Percentiles rank a stretch among this genome's conserved stretches.
Evolutionary conservation across 768 basidiomycete species (phyloP).

Genomic region (Pholiota microspora): DNA sequence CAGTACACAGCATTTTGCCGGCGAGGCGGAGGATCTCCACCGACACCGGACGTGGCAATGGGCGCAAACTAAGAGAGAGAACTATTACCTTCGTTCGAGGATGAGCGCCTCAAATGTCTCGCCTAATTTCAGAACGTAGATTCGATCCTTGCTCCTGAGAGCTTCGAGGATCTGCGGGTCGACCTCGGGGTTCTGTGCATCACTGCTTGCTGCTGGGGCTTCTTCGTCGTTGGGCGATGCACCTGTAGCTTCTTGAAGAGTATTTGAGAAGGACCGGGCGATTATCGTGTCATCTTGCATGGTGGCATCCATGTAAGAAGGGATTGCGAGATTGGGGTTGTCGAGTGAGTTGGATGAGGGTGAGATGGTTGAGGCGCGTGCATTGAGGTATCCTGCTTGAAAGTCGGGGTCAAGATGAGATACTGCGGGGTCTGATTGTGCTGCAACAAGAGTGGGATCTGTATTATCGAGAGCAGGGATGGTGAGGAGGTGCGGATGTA

Average conservation of each 20-base stretch:
- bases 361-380: slow-evolving; percentile 1
- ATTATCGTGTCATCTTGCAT: slow-evolving; percentile 14
- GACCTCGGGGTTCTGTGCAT: slow-evolving; percentile 40
- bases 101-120: slow-evolving; percentile 83
- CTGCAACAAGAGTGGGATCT: slow-evolving; percentile 17
- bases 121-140: slow-evolving; percentile 87
- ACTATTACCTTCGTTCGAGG: slow-evolving; percentile 69
- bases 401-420: slow-evolving; percentile 14
- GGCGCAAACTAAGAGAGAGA: slow-evolving; percentile 9
- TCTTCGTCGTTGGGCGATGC: slow-evolving; percentile 19
- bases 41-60: not conserved
- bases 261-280: slow-evolving; percentile 20
- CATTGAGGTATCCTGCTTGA: slow-evolving; percentile 9
- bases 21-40: not conserved
- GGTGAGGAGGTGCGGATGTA: not conserved
- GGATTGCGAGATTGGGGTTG: slow-evolving; percentile 13
- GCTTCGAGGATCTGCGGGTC: slow-evolving; percentile 85
- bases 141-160: slow-evolving; percentile 82
- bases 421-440: slow-evolving; percentile 18
- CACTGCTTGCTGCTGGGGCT: slow-evolving; percentile 11
- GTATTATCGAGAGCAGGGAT: not conserved
- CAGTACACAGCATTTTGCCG: not conserved
- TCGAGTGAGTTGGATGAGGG: slow-evolving; percentile 16
- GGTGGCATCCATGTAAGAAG: slow-evolving; percentile 18
- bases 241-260: slow-evolving; percentile 11